A percentile compares a stretch with the other conserved stretches of the same genome.
These are phyloP conservation scores for Lablab purpureus DNA, from an alignment of 306 rosid species.

Conservation along the genomic window DNA sequence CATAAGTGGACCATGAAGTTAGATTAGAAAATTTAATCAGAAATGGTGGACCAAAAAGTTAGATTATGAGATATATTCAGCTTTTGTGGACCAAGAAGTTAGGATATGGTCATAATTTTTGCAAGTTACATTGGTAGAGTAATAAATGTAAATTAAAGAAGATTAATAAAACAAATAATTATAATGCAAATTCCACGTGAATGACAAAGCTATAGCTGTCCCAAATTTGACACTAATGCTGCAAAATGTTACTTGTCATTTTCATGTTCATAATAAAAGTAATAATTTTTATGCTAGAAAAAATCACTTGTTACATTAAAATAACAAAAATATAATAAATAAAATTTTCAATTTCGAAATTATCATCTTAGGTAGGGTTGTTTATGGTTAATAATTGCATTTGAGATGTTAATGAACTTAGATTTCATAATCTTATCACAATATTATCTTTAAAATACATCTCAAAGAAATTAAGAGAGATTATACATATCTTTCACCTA, in stretches of 20 bases:
- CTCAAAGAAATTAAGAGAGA: too few species aligned
- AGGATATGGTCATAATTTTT: neutral
- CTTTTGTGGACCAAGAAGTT: neutral
- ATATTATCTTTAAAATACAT: too few species aligned
- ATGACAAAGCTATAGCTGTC: conserved; percentile 1
- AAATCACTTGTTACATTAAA: neutral
- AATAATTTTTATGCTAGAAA: neutral
- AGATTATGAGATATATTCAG: neutral
- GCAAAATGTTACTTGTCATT: conserved; percentile 20
- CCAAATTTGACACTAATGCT: conserved; percentile 3
- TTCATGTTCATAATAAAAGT: neutral
- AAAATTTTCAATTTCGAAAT: neutral
- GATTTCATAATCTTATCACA: too few species aligned
- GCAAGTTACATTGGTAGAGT: neutral
- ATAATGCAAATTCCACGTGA: conserved; percentile 16
- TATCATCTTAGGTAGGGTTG: too few species aligned
- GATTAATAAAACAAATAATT: neutral
- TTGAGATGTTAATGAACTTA: too few species aligned
- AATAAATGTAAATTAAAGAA: neutral
- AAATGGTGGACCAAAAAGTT: neutral
- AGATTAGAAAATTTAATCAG: neutral
- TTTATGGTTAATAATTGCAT: too few species aligned
- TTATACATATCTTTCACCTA: too few species aligned
- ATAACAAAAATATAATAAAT: neutral
- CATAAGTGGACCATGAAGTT: neutral